Percentiles rank a stretch among this genome's conserved stretches.
phyloP scores from a whole-genome alignment of 2,329 filamentous ascomycete genomes.

The Arthrobotrys pseudoclavata region DNA sequence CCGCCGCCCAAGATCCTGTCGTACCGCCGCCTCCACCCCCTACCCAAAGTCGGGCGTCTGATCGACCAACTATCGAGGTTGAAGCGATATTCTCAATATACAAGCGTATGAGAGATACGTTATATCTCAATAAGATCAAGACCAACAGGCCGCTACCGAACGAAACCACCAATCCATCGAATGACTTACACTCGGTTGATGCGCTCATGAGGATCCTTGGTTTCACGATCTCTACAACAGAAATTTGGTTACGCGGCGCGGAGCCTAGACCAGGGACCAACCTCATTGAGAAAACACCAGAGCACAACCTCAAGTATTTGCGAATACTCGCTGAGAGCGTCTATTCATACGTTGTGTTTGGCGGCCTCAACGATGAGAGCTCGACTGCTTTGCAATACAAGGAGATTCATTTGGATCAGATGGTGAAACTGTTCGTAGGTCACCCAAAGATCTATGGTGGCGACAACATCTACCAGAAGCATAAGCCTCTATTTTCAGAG shows the following conservation, averaged over 20 bases:
- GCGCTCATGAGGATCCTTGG: slow-evolving; percentile 78
- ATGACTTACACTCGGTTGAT: slow-evolving; percentile 67
- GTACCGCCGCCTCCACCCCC: slow-evolving; percentile 66
- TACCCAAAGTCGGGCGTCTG: slow-evolving; percentile 47
- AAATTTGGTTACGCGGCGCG: slow-evolving; percentile 91
- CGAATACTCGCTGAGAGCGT: slow-evolving; percentile 90
- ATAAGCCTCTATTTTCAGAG: slow-evolving; percentile 73
- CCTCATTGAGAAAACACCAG: slow-evolving; percentile 84
- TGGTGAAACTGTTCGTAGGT: slow-evolving; percentile 80
- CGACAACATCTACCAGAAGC: slow-evolving; percentile 66
- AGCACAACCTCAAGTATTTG: slow-evolving; percentile 85
- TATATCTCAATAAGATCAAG: slow-evolving; percentile 64
- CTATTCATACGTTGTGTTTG: slow-evolving; percentile 84
- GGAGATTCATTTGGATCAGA: slow-evolving; percentile 77
- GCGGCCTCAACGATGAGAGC: slow-evolving; percentile 76
- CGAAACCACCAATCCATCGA: slow-evolving; percentile 38
- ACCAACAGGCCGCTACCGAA: slow-evolving; percentile 63
- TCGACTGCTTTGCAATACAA: slow-evolving; percentile 77
- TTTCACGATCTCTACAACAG: slow-evolving; percentile 86
- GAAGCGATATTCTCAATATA: slow-evolving; percentile 74
- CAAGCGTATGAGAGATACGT: slow-evolving; percentile 71
- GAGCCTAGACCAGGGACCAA: slow-evolving; percentile 80
- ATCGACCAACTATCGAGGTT: slow-evolving; percentile 64
- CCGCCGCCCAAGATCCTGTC: slow-evolving; percentile 45
- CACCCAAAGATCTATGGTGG: slow-evolving; percentile 67